A percentile compares a stretch with the other conserved stretches of the same genome.
Evolutionary conservation across 1,284 basidiomycete species (phyloP).

Genomic region (Moniliophthora roreri): DNA sequence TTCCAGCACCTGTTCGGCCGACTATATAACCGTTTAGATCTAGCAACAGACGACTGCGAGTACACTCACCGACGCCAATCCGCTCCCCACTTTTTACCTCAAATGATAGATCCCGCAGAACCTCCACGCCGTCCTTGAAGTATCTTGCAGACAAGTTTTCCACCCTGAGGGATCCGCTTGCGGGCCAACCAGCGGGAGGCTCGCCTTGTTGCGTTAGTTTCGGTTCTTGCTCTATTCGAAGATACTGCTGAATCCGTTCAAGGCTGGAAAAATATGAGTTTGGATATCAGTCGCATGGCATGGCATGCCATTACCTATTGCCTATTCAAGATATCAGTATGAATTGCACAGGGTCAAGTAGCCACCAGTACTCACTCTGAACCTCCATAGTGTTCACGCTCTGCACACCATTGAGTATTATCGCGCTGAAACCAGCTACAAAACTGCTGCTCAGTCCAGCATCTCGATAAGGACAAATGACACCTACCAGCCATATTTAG

Average conservation of each 20-base stretch:
- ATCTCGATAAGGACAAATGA: background rate
- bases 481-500: conserved; percentile 42
- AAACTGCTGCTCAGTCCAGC: background rate
- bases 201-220: conserved; percentile 44
- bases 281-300: background rate
- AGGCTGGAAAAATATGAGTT: conserved; percentile 42
- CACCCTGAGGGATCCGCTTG: conserved; percentile 65
- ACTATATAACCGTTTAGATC: conserved; percentile 32
- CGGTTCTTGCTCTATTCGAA: conserved; percentile 73
- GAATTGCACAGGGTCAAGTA: background rate
- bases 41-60: background rate
- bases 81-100: conserved; percentile 58
- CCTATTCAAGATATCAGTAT: conserved; percentile 25
- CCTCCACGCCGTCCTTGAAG: conserved; percentile 45
- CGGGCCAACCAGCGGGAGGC: conserved; percentile 80
- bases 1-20: conserved; percentile 76
- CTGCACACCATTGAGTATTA: conserved; percentile 56
- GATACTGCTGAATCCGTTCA: conserved; percentile 74
- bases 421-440: conserved; percentile 51
- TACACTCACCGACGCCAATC: conserved; percentile 52
- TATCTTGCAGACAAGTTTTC: conserved; percentile 64
- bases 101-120: conserved; percentile 57
- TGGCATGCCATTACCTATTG: conserved; percentile 40
- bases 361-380: conserved; percentile 36
- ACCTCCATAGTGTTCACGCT: conserved; percentile 61